These are phyloP conservation scores for Asparagopsis taxiformis DNA, from an alignment of 31 red algal species.

Conservation along the genomic window DNA sequence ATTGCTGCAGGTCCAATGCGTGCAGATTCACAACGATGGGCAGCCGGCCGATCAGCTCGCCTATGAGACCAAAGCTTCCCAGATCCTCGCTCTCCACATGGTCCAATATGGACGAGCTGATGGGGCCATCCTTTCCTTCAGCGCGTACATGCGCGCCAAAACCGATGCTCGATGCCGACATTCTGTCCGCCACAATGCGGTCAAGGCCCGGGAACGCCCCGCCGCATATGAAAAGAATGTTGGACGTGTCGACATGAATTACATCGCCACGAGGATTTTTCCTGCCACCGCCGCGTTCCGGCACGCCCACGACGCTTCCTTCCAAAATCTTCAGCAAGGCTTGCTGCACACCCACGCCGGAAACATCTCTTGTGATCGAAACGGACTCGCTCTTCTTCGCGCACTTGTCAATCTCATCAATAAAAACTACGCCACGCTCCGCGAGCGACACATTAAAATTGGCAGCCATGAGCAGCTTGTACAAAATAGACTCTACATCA, in stretches of 20 bases:
- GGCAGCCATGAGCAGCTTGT: slow-evolving; percentile 86
- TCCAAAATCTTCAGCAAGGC: slow-evolving; percentile 97
- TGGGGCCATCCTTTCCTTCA: slow-evolving; percentile 35
- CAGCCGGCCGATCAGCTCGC: slow-evolving; percentile 86
- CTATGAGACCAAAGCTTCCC: slow-evolving; percentile 78
- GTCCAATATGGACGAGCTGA: slow-evolving; percentile 44
- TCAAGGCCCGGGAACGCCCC: slow-evolving; percentile 92
- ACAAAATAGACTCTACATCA: slow-evolving; percentile 95
- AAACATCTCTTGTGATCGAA: slow-evolving; percentile 93
- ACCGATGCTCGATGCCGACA: slow-evolving; percentile 64
- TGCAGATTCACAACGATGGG: slow-evolving; percentile 74
- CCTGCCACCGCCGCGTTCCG: slow-evolving; percentile 80
- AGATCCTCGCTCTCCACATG: slow-evolving; percentile 82
- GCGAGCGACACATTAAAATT: slow-evolving; percentile 79
- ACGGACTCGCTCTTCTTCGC: slow-evolving; percentile 74
- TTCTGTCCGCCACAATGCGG: slow-evolving; percentile 68
- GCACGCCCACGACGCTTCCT: slow-evolving; percentile 83
- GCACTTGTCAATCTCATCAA: slow-evolving; percentile 98
- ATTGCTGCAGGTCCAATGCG: slow-evolving; percentile 64
- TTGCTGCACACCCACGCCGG: slow-evolving; percentile 94
- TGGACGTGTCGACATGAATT: slow-evolving; percentile 83
- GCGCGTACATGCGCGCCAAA: slow-evolving; percentile 77
- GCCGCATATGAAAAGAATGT: slow-evolving; percentile 96
- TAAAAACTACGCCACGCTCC: slow-evolving; percentile 89
- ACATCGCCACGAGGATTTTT: slow-evolving; percentile 90